Base-by-base conservation (phyloP, 1,284 basidiomycete species). In the Cutaneotrichosporon sp. region DNA sequence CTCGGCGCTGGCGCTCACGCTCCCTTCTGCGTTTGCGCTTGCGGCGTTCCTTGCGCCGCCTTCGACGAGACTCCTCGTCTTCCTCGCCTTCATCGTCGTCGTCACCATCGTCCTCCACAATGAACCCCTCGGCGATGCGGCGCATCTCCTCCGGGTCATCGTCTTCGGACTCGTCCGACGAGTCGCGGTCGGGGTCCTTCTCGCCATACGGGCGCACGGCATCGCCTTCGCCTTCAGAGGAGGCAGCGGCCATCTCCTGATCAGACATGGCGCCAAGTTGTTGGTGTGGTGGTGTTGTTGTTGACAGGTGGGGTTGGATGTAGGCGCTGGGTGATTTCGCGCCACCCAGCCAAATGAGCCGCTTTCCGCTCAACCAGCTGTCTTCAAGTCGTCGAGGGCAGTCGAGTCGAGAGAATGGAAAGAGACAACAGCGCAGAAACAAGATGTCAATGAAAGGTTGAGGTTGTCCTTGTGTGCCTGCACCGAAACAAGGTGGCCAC, bases 161-260 rank as follows among this genome's bases (percentile, higher is more conserved):
- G 22, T 75, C 73, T 4, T 72, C 71, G 33, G 70, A 70, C 54
- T 77, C 75, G 45, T 76, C 75, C 9, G 74, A 76, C 3, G 74
- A 76, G 45, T 77, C 75, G 47, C 64, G 64, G 39, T 60, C 58
- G 34, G 52, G 54, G 39, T 59, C 43, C 17, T 61, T 63, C 8
- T 74, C 72, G 36, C 73, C 73, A 40, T 67, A 67, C 8, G 72
- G 72, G 37, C 72, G 68, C 41, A 77, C 67, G 36, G 62, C 72
- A 20, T 77, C 75, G 22, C 75, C 75, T 53, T 70, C 68, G 22
- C 73, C 74, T 56, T 76, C 75, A n/a, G 67, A 67, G 9, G 71
- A 70, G 26, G 26, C 26, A 14, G 65, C 62, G 21, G 62, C 53
- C 15, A 55, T 55, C 30, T 58, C 65, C 12, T 64, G 58, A 46